Evolutionary conservation across 257 asterid genomes (phyloP).

Genomic region (Petunia secreta): DNA sequence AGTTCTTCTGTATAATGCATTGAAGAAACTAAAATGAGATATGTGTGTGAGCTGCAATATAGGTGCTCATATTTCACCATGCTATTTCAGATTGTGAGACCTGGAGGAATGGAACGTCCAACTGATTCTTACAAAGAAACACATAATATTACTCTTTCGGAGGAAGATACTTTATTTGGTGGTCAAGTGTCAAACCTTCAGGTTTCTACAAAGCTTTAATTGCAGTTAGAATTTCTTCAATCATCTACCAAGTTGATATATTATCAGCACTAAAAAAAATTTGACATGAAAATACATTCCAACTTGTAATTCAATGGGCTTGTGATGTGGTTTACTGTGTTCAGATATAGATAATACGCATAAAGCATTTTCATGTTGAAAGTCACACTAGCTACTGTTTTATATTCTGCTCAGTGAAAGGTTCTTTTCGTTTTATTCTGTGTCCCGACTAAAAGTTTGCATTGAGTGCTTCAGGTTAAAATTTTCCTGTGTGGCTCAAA

Average conservation of each 20-base stretch:
- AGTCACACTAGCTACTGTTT: slow-evolving; percentile 6
- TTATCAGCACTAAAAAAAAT: neutral
- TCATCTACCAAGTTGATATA: neutral
- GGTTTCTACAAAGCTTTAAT: slow-evolving; percentile 46
- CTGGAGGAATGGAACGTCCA: slow-evolving; percentile 99
- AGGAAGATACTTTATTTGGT: slow-evolving; percentile 87
- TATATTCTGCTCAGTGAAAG: slow-evolving; percentile 10
- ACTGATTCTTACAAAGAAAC: slow-evolving; percentile 95
- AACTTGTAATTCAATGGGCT: neutral
- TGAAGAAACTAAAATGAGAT: neutral
- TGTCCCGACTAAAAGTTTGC: neutral
- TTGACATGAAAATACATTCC: slow-evolving; percentile 4
- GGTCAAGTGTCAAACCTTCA: slow-evolving; percentile 94
- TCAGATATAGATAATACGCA: neutral
- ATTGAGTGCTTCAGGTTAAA: neutral
- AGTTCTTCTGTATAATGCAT: slow-evolving; percentile 39
- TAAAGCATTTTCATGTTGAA: neutral
- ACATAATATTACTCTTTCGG: slow-evolving; percentile 73
- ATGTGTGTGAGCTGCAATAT: slow-evolving; percentile 17
- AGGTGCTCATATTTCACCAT: slow-evolving; percentile 28
- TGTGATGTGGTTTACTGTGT: slow-evolving; percentile 4
- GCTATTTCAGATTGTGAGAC: slow-evolving; percentile 79
- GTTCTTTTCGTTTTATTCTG: neutral
- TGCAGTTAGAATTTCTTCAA: neutral
- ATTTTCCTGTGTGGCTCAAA: neutral